Conservation (phyloP, 106 monocot genomes). For the Dendrobium chrysotoxum region DNA sequence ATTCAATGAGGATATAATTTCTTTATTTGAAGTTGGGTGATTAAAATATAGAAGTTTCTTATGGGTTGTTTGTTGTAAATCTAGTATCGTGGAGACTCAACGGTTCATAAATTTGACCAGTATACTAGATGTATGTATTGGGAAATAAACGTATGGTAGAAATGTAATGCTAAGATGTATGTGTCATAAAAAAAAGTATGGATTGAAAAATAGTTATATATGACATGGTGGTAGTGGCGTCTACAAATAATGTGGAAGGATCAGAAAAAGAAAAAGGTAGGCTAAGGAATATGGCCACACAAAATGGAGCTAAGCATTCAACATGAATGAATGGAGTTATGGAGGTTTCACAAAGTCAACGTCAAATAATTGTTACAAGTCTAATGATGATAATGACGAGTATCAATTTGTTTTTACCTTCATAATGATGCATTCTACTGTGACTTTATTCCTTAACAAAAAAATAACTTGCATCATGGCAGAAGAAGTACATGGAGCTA, state of each 20-base stretch:
- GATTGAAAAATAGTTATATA: no score
- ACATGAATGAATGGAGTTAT: neutral
- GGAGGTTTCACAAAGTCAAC: neutral
- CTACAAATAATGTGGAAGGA: neutral
- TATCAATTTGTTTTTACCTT: neutral
- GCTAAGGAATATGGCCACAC: neutral
- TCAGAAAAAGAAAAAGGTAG: neutral
- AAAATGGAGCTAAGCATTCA: neutral
- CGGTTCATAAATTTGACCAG: neutral
- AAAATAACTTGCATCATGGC: conserved; percentile 10
- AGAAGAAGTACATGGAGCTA: conserved; percentile 91
- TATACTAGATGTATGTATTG: neutral
- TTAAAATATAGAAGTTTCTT: neutral
- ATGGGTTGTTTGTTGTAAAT: neutral
- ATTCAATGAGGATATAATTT: neutral
- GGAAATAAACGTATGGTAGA: neutral
- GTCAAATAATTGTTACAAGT: neutral
- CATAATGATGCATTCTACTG: neutral
- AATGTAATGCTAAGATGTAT: neutral
- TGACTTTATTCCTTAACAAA: neutral
- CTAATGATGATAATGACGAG: neutral
- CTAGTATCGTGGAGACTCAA: neutral
- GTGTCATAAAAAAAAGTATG: neutral
- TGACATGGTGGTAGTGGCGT: no score
- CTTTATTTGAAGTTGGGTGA: neutral